These are phyloP conservation scores for Sarocladiaceae sp. DNA, from an alignment of 2,329 filamentous ascomycete genomes.

Conservation along the genomic window DNA sequence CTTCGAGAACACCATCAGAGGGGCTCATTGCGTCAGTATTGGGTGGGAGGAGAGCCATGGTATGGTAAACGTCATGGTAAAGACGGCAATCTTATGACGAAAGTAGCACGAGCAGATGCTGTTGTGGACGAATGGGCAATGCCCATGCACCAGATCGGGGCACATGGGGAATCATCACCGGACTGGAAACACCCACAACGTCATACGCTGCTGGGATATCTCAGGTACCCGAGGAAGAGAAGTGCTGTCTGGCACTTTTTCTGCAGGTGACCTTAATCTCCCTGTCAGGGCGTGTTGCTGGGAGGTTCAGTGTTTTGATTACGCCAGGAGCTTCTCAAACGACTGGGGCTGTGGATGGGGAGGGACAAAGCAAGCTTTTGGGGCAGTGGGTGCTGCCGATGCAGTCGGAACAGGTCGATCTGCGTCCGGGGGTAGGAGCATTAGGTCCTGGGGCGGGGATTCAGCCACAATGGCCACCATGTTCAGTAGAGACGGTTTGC, in stretches of 20 bases:
- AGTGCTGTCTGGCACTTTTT: neutral
- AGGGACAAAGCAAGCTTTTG: conserved; percentile 4
- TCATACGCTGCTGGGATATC: neutral
- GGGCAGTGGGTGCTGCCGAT: conserved; percentile 2
- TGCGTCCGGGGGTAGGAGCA: conserved; percentile 6
- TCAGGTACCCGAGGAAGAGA: neutral
- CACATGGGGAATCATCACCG: conserved; percentile 1
- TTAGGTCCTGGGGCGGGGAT: conserved; percentile 7
- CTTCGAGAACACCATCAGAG: neutral
- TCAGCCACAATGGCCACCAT: conserved; percentile 2
- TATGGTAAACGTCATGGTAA: neutral
- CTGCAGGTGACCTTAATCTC: no score
- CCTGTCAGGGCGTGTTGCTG: no score
- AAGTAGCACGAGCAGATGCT: no score
- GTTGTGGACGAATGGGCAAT: no score
- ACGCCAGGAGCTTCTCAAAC: no score
- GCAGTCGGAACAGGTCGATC: conserved; percentile 3
- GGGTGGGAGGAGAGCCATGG: neutral
- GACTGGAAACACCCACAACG: neutral
- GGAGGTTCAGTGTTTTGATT: no score
- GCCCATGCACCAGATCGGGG: no score
- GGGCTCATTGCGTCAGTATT: neutral
- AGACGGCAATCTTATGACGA: neutral
- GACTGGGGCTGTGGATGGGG: no score
- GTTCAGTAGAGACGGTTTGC: neutral